A percentile compares a stretch with the other conserved stretches of the same genome.
These are phyloP conservation scores for Trypanosoma cruzi DNA, from an alignment of 208 protist species.

Conservation along the genomic window DNA sequence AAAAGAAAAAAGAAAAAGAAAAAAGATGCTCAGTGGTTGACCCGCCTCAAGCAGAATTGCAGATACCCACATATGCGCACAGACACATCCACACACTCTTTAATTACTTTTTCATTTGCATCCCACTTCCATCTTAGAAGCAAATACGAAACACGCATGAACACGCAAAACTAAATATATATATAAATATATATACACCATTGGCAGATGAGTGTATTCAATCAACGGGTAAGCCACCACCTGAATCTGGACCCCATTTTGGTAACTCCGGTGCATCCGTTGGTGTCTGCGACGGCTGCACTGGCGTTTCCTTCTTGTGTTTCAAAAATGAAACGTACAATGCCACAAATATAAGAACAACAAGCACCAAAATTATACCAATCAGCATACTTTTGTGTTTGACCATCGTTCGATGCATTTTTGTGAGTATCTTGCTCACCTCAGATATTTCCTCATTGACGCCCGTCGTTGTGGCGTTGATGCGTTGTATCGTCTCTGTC, in stretches of 20 bases:
- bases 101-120: not conserved
- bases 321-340: slow-evolving; percentile 58
- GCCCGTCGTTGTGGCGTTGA: slow-evolving; percentile 59
- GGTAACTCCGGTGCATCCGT: slow-evolving; percentile 3
- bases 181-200: slow-evolving; percentile 2
- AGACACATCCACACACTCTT: not conserved
- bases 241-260: slow-evolving; percentile 2
- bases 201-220: not conserved
- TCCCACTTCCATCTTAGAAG: not conserved
- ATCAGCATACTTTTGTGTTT: slow-evolving; percentile 78
- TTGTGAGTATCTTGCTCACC: slow-evolving; percentile 57
- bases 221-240: slow-evolving; percentile 11
- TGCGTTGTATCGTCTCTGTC: slow-evolving; percentile 69
- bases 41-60: too few species aligned
- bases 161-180: not conserved
- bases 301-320: slow-evolving; percentile 20
- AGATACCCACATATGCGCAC: too few species aligned
- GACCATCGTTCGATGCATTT: slow-evolving; percentile 68
- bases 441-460: slow-evolving; percentile 81
- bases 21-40: not conserved
- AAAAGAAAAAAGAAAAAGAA: slow-evolving; percentile 20
- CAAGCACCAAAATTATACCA: slow-evolving; percentile 50
- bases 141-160: not conserved
- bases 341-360: slow-evolving; percentile 69
- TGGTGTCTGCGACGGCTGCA: slow-evolving; percentile 27